Evolutionary conservation across 768 basidiomycete species (phyloP).

Genomic region (Infundibulicybe gibba): DNA sequence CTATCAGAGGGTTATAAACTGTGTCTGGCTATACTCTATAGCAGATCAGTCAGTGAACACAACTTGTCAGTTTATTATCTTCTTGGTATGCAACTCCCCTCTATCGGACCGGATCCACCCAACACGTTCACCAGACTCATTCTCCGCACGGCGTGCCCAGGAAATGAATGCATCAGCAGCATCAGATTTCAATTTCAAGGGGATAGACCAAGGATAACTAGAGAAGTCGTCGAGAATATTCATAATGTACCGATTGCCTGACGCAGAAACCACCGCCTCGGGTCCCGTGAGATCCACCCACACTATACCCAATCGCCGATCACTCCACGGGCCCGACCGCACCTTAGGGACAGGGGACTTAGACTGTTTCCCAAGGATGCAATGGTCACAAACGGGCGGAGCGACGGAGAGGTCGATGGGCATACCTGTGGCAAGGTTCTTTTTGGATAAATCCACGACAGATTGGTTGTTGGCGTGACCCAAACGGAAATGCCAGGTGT

Average conservation of each 20-base stretch:
- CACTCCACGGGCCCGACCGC: background rate
- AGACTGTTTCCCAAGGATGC: background rate
- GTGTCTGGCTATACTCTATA: too few species aligned
- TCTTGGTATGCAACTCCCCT: too few species aligned
- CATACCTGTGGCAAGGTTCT: background rate
- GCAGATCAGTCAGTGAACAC: too few species aligned
- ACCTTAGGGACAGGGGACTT: background rate
- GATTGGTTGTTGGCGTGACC: background rate
- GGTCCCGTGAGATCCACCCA: constrained; percentile 7
- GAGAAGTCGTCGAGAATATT: constrained; percentile 12
- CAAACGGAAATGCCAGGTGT: background rate
- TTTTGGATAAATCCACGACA: constrained; percentile 1
- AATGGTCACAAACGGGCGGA: background rate
- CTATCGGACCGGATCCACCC: too few species aligned
- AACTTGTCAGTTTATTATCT: too few species aligned
- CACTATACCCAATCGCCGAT: background rate
- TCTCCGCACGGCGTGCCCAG: background rate
- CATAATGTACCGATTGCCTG: constrained; percentile 1
- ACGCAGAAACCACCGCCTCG: background rate
- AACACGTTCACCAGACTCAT: too few species aligned
- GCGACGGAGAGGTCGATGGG: background rate
- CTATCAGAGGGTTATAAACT: too few species aligned
- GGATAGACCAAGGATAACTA: constrained; percentile 22
- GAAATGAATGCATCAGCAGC: background rate
- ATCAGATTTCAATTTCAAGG: constrained; percentile 16